Percentiles rank a stretch among this genome's conserved stretches.
Evolutionary conservation across 1,284 basidiomycete genomes (phyloP).

Genomic region (Athelia sp.): DNA sequence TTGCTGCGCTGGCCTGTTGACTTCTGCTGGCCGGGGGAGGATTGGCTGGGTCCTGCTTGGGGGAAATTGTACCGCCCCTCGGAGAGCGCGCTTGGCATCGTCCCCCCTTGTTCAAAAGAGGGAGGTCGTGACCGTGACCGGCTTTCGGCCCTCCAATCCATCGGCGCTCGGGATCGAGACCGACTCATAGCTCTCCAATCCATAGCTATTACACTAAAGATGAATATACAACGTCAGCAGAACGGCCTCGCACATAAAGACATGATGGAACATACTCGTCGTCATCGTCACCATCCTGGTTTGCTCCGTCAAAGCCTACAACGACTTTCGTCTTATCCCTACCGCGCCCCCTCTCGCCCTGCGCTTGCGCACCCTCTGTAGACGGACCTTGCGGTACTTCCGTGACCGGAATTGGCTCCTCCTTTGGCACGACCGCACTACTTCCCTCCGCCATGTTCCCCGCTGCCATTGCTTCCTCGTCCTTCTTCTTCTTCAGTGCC

Average conservation of each 20-base stretch:
- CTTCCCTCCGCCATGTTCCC: constrained; percentile 8
- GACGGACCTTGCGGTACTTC: neutral
- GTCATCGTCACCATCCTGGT: constrained; percentile 63
- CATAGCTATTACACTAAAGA: constrained; percentile 59
- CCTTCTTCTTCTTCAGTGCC: constrained; percentile 83
- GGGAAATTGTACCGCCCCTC: constrained; percentile 43
- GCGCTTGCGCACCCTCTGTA: constrained; percentile 9
- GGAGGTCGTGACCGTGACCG: constrained; percentile 71
- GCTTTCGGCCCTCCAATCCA: constrained; percentile 76
- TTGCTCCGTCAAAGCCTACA: constrained; percentile 73
- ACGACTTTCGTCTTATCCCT: constrained; percentile 77
- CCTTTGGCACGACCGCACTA: neutral
- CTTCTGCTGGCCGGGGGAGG: neutral
- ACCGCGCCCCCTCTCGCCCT: constrained; percentile 59
- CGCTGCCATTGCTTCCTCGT: constrained; percentile 45
- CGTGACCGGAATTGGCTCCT: neutral
- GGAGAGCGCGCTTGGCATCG: constrained; percentile 27
- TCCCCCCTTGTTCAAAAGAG: constrained; percentile 42
- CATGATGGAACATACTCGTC: constrained; percentile 62
- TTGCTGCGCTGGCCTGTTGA: constrained; percentile 6
- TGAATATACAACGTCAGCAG: too few relatives aligned
- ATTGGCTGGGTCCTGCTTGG: constrained; percentile 8
- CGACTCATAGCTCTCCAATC: constrained; percentile 93
- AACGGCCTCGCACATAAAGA: constrained; percentile 4
- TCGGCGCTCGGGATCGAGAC: constrained; percentile 87